Base-by-base conservation (phyloP, 208 protist genomes). In the Borovskyia barvae region DNA sequence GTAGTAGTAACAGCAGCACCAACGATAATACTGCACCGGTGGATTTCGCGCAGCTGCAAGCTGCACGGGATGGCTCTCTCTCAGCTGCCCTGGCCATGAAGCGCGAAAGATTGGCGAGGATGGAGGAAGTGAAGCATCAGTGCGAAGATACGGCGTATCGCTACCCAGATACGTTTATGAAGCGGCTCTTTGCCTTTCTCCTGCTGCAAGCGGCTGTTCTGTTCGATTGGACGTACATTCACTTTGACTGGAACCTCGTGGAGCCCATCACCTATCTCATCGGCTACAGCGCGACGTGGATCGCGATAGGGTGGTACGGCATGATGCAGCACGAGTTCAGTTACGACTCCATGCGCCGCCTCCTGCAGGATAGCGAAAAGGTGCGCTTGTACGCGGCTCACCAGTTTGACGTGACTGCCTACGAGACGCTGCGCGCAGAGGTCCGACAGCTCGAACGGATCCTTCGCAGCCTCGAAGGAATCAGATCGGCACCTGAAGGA, bases 221-320 rank as follows among this genome's bases (percentile, higher is more conserved):
- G 5, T 92, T 87, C 42, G 77, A 90, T 56, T 91, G 88, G 81
- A 85, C 80, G 9, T 94, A 90, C 55, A 58, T 94, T 33, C 77
- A 81, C 39, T 94, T 92, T 67, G 83, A 89, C 49, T 94, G 88
- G 88, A 89, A 80, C 45, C 66, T 92, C n/a, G 79, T 88, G 45
- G 90, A 95, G 76, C 90, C 90, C 26, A 92, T 95, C 45, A 93
- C 90, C 28, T 95, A 93, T 54, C 47, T 95, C 32, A 29, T 91
- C 20, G 78, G 82, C 8, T 90, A 90, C 69, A 72, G 68, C 43
- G 75, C 42, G n/a, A 81, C 80, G 32, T 95, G 90, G 84, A 43
- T 90, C 22, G 68, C 59, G 9, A 64, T 93, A 30, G 64, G 71
- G 29, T 90, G 78, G 69, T 92, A 90, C 42, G 69, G 72, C 17